These are phyloP conservation scores for Beauveria sp. DNA, from an alignment of 2,329 filamentous ascomycete species.

Conservation along the genomic window DNA sequence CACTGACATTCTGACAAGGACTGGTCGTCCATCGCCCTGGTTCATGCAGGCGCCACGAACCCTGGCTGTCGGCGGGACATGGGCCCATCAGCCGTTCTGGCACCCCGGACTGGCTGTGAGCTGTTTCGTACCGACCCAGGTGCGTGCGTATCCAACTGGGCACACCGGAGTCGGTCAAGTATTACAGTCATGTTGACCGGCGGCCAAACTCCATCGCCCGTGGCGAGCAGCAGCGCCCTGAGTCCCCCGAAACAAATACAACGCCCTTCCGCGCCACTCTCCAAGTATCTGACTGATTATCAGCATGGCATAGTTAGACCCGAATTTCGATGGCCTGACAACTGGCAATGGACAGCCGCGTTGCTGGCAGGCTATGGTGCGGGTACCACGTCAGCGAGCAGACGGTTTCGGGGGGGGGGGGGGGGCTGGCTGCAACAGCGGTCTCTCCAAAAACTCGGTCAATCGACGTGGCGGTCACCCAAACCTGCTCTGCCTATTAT, in stretches of 20 bases:
- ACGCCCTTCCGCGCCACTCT: not conserved
- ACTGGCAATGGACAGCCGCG: not conserved
- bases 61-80: slow-evolving; percentile 5
- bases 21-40: slow-evolving; percentile 6
- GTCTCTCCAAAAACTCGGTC: slow-evolving; percentile 12
- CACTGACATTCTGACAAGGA: not conserved
- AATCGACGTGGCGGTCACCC: slow-evolving; percentile 12
- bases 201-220: not conserved
- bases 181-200: not conserved
- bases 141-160: not conserved
- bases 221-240: not conserved
- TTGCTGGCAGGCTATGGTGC: not conserved
- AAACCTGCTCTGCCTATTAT: slow-evolving; percentile 3
- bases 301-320: not conserved
- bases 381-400: not conserved
- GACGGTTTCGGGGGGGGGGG: not conserved
- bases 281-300: not conserved
- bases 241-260: not conserved
- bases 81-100: slow-evolving; percentile 10
- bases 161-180: not conserved
- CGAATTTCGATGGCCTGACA: not conserved
- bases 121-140: not conserved
- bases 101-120: slow-evolving; percentile 1
- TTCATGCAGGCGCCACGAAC: slow-evolving; percentile 12
- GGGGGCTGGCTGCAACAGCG: not conserved